A percentile compares a stretch with the other conserved stretches of the same genome.
phyloP scores from a whole-genome alignment of 768 basidiomycete genomes.

The Suillus decipiens region DNA sequence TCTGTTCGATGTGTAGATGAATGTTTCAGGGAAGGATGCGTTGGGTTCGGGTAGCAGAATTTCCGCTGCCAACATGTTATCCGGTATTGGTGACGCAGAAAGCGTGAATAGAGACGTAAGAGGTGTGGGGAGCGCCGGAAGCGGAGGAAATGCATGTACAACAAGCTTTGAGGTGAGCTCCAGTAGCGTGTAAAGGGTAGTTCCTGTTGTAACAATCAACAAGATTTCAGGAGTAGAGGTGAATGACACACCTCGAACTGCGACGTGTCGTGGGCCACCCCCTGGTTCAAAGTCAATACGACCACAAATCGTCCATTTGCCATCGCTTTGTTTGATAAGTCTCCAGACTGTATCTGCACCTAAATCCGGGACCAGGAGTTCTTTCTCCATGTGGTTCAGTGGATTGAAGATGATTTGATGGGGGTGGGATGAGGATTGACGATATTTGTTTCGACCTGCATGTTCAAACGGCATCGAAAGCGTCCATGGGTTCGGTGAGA shows the following conservation, averaged over 20 bases:
- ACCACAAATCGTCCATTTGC: conserved; percentile 53
- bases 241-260: conserved; percentile 52
- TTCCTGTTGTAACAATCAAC: conserved; percentile 41
- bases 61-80: conserved; percentile 66
- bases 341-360: conserved; percentile 71
- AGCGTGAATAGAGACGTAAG: conserved; percentile 48
- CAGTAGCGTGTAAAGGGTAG: conserved; percentile 62
- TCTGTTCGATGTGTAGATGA: conserved; percentile 75
- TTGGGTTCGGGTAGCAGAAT: conserved; percentile 62
- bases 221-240: not conserved
- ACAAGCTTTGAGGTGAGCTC: conserved; percentile 64
- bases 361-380: conserved; percentile 74
- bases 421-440: conserved; percentile 76
- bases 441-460: conserved; percentile 60
- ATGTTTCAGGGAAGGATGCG: conserved; percentile 50
- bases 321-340: conserved; percentile 44
- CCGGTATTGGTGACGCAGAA: conserved; percentile 42
- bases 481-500: conserved; percentile 32
- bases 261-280: conserved; percentile 72
- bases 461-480: conserved; percentile 47
- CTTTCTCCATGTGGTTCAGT: conserved; percentile 47
- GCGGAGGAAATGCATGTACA: conserved; percentile 53
- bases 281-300: conserved; percentile 53
- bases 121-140: conserved; percentile 41
- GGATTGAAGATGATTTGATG: conserved; percentile 61